Conservation (phyloP, 352 stramenopile genomes). For the Globisporangium orthogonon region DNA sequence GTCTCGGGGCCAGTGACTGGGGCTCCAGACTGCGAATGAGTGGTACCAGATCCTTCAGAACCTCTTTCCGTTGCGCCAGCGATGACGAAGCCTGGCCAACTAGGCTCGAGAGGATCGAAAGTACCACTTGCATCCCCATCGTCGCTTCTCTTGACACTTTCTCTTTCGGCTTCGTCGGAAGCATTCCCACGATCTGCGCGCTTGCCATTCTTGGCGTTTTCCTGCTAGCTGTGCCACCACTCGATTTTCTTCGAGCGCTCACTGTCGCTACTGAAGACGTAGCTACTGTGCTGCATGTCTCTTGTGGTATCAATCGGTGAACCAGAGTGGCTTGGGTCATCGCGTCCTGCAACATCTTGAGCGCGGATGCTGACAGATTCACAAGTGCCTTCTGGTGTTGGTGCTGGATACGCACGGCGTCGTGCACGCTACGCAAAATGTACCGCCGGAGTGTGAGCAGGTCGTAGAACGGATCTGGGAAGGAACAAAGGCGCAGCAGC, state of each 20-base stretch:
- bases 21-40: slow-evolving; percentile 30
- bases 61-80: slow-evolving; percentile 23
- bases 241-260: neutral
- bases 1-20: slow-evolving; percentile 25
- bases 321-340: neutral
- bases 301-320: neutral
- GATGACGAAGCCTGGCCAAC: slow-evolving; percentile 15
- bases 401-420: slow-evolving; percentile 37
- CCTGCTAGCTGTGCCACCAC: neutral
- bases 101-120: slow-evolving; percentile 28
- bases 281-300: no score
- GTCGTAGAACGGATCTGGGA: slow-evolving; percentile 51
- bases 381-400: slow-evolving; percentile 27
- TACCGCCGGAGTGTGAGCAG: slow-evolving; percentile 42
- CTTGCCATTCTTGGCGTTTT: neutral
- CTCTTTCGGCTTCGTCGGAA: slow-evolving; percentile 21
- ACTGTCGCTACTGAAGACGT: neutral
- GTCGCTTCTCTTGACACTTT: slow-evolving; percentile 27
- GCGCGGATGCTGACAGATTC: neutral
- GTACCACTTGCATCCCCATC: slow-evolving; percentile 34
- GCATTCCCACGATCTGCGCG: no score
- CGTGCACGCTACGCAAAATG: slow-evolving; percentile 55
- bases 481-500: slow-evolving; percentile 28
- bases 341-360: slow-evolving; percentile 9
- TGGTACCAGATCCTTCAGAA: slow-evolving; percentile 40